These are phyloP conservation scores for Pseudocercospora macadamiae DNA, from an alignment of 2,329 filamentous ascomycete genomes.

Conservation along the genomic window DNA sequence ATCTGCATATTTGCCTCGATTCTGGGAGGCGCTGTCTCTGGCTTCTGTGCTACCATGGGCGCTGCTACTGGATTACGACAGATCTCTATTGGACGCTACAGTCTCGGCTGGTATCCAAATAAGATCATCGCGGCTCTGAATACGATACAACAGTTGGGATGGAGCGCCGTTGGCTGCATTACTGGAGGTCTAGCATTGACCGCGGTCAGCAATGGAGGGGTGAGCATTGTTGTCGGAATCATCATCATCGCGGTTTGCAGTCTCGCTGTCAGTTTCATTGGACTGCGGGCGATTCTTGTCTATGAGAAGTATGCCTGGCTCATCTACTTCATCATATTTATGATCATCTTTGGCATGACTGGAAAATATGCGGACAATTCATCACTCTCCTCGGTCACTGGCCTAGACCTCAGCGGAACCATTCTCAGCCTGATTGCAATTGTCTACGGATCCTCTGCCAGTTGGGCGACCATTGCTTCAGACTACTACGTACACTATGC, in stretches of 20 bases:
- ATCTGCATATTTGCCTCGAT: constrained; percentile 38
- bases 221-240: constrained; percentile 49
- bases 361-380: constrained; percentile 48
- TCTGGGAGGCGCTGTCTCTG: constrained; percentile 36
- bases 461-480: constrained; percentile 46
- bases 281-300: constrained; percentile 49
- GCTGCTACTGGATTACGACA: constrained; percentile 45
- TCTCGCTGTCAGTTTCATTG: constrained; percentile 44
- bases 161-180: constrained; percentile 47
- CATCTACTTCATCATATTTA: constrained; percentile 51
- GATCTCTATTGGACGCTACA: constrained; percentile 50
- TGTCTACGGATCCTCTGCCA: constrained; percentile 45
- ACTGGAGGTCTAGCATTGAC: constrained; percentile 47
- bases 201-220: constrained; percentile 46
- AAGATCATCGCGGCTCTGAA: constrained; percentile 54
- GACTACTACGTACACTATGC: constrained; percentile 52
- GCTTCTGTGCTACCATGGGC: constrained; percentile 40
- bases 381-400: constrained; percentile 35
- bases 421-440: constrained; percentile 38
- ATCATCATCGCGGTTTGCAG: constrained; percentile 46
- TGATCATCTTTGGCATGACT: constrained; percentile 53
- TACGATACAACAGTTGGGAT: constrained; percentile 51
- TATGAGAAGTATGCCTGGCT: constrained; percentile 57
- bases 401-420: constrained; percentile 31
- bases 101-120: constrained; percentile 56